Base-by-base conservation (phyloP, 768 basidiomycete genomes). In the Megacollybia marginata region DNA sequence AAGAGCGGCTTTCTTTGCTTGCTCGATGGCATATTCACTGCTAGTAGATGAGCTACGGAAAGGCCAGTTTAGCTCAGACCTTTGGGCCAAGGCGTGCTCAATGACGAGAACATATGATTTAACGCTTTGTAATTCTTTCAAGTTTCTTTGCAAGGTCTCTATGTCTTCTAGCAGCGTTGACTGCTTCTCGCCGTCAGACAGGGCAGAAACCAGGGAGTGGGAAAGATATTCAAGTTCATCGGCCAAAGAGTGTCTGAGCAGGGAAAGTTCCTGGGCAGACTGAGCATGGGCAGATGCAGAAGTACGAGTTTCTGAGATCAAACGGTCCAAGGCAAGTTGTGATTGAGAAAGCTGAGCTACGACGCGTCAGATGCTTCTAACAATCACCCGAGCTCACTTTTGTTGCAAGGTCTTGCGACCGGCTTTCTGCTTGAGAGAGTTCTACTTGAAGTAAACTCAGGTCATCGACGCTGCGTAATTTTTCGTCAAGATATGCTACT, bases 101-200 rank as follows among this genome's bases (percentile, higher is more conserved):
- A 93, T 70, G 12, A 92, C 70, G 46, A 80, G 78, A 9, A 88
- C 82, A 65, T 95, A 96, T 20, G 75, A 73, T 57, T 80, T 80
- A 18, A 92, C 80, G 52, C 78, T 79, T 57, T 88, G 75, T 35
- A 96, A 72, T 59, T 92, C 85, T 61, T 81, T 83, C 57, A 95
- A 59, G 58, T 78, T 81, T 43, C 82, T 72, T 59, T 94, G 90
- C 54, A 94, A 65, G 0, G 73, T 77, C 60, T 95, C 89, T 52
- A 97, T 72, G 42, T 89, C 85, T 63, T 92, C 87, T 9, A 95
- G 70, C 5, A 98, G 67, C 0, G 85, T 90, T 4, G 83, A 70
- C 40, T 66, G 56, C n/a, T 62, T 66, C 9, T 74, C 71, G 42
- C 69, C 72, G 12, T 72, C 74, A 10, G 71, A 69, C 28, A 79